Evolutionary conservation across 345 rosid genomes (phyloP), one percentile per base, ranked within the genome.

Genomic region (Ceriops tagal): DNA sequence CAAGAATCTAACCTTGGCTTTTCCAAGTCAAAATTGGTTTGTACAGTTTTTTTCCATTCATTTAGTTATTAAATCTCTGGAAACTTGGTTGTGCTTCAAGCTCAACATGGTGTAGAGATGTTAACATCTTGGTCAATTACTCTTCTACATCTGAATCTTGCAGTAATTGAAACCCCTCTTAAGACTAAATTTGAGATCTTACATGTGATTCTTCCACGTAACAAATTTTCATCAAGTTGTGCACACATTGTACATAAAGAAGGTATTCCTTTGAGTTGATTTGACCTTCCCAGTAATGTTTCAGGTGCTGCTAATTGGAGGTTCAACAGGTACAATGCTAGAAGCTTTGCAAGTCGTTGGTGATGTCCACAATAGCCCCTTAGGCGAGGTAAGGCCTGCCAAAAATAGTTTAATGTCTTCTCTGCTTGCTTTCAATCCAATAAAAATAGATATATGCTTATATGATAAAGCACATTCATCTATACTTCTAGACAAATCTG

Each of bases 281-380:
- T 49, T 61, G 51, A 49, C 43, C 24, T 74, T 65, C 24, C 67
- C 47, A 56, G 53, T 63, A 70, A 70, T 71, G 65, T 65, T 68
- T 64, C 83, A 95, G 97, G 97, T 95, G 32, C 80, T 95, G 64
- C 65, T 92, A 57, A 95, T 89, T 75, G 99, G 97, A 73, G 99
- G 97, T 73, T 95, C 99, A 72, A 95, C 98, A 30, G 96, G 99
- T 75, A 88, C 99, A 43, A 92, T 95, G 99, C 89, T 95, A 73
- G 99, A 87, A 87, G 90, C 96, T 37, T 76, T 95, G 65, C 85
- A 95, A 73, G 99, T 95, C 76, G 83, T 90, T 58, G 98, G 98
- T 28, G 99, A 95, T 53, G 79, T 75, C 70, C 92, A 71, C 72
- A 93, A 89, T 56, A 71, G 84, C 61, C 65, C 89, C 66, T 64